phyloP scores from a whole-genome alignment of 129 eudicot genomes.

The Logfia minima region DNA sequence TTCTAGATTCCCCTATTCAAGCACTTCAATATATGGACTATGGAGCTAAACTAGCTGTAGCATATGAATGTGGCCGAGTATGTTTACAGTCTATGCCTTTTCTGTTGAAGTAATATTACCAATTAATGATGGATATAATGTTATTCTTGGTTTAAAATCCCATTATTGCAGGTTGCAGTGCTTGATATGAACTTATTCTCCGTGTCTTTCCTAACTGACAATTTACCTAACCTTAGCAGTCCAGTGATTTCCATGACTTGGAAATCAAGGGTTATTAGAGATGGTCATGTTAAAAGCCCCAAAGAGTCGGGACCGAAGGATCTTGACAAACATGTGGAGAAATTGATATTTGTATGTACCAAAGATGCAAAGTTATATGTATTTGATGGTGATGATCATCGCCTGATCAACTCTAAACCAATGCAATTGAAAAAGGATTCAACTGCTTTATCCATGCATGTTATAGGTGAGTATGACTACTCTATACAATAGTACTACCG shows the following conservation, averaged over 20 bases:
- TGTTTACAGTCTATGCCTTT: conserved; percentile 31
- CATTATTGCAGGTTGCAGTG: conserved; percentile 78
- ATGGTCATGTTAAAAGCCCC: conserved; percentile 39
- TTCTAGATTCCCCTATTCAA: conserved; percentile 58
- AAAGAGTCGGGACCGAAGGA: conserved; percentile 39
- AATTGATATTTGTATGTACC: conserved; percentile 50
- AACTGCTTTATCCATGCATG: conserved; percentile 66
- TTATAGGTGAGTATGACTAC: conserved; percentile 68
- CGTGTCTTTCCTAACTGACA: conserved; percentile 51
- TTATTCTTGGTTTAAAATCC: conserved; percentile 22
- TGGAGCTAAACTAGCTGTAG: conserved; percentile 80
- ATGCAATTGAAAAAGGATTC: conserved; percentile 61
- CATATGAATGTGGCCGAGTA: conserved; percentile 72
- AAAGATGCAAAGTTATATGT: conserved; percentile 63
- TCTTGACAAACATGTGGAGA: conserved; percentile 37
- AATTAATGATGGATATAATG: background rate
- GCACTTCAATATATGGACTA: conserved; percentile 52
- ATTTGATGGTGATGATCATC: conserved; percentile 48
- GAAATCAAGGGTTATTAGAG: conserved; percentile 32
- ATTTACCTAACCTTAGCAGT: conserved; percentile 40
- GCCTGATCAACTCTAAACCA: conserved; percentile 50
- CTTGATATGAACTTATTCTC: conserved; percentile 63
- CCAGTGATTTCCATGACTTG: conserved; percentile 52
- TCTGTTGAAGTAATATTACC: conserved; percentile 2
- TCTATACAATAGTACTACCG: background rate